phyloP scores from a whole-genome alignment of 768 basidiomycete genomes.

The Rhizopogon vulgaris region DNA sequence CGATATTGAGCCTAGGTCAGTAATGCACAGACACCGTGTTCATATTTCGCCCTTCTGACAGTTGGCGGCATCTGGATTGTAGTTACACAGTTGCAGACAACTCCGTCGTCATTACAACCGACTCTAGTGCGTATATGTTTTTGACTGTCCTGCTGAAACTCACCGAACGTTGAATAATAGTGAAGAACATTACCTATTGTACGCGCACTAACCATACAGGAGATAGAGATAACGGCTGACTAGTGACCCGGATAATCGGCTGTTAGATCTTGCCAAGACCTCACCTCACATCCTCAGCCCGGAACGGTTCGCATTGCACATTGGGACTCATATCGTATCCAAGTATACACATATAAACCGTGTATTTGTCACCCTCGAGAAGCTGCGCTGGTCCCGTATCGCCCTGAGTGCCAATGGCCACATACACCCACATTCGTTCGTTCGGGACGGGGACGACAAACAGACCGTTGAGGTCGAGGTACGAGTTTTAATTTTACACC shows the following conservation, averaged over 20 bases:
- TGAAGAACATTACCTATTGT: slow-evolving; percentile 69
- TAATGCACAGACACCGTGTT: not conserved
- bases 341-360: slow-evolving; percentile 75
- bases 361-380: slow-evolving; percentile 65
- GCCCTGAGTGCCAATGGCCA: slow-evolving; percentile 34
- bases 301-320: slow-evolving; percentile 82
- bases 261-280: slow-evolving; percentile 73
- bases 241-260: not conserved
- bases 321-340: slow-evolving; percentile 76
- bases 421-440: slow-evolving; percentile 76
- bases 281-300: slow-evolving; percentile 83
- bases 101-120: slow-evolving; percentile 82
- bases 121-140: slow-evolving; percentile 58
- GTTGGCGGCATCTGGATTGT: not conserved
- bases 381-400: slow-evolving; percentile 83
- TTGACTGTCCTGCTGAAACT: not conserved
- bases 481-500: slow-evolving; percentile 8
- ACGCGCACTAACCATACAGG: slow-evolving; percentile 7
- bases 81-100: slow-evolving; percentile 92
- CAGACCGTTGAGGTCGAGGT: slow-evolving; percentile 57
- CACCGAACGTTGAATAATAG: slow-evolving; percentile 23
- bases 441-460: slow-evolving; percentile 89
- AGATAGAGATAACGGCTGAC: not conserved
- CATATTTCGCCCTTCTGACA: not conserved
- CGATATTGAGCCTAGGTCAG: slow-evolving; percentile 67